Conservation (phyloP, 106 monocot genomes). For the Agapanthus africanus region DNA sequence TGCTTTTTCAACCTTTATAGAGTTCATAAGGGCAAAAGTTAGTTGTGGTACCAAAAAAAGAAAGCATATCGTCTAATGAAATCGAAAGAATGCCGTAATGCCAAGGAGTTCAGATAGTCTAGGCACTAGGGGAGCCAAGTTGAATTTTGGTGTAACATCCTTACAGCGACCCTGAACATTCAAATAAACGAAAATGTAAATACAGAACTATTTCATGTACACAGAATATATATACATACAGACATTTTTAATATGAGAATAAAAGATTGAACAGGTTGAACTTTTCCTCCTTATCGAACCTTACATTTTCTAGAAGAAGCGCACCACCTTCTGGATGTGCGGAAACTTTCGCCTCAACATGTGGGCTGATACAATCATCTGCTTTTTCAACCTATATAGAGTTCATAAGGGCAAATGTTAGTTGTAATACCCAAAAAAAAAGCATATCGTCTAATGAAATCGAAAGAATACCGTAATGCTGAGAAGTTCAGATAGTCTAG, state of each 20-base stretch:
- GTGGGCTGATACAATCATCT: slow-evolving; percentile 44
- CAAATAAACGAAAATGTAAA: not conserved
- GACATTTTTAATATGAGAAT: no score
- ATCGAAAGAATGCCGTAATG: no score
- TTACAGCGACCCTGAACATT: slow-evolving; percentile 17
- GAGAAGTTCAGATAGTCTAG: slow-evolving; percentile 70
- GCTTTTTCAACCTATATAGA: slow-evolving; percentile 33
- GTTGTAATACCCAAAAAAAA: no score
- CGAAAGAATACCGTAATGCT: slow-evolving; percentile 39
- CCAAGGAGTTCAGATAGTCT: no score
- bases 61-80: no score
- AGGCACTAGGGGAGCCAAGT: slow-evolving; percentile 81
- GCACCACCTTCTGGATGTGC: slow-evolving; percentile 49
- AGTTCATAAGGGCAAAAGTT: no score
- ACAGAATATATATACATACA: no score
- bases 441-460: no score
- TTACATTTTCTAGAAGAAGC: slow-evolving; percentile 54
- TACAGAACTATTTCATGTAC: no score
- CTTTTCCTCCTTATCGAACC: slow-evolving; percentile 59
- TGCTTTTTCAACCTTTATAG: slow-evolving; percentile 38
- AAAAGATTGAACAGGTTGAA: no score
- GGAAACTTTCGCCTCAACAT: slow-evolving; percentile 49
- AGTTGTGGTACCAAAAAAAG: no score
- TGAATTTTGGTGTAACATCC: slow-evolving; percentile 64
- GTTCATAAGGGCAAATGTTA: no score